Base-by-base conservation (phyloP, 1,284 basidiomycete species). In the Cryptococcus deneoformans region DNA sequence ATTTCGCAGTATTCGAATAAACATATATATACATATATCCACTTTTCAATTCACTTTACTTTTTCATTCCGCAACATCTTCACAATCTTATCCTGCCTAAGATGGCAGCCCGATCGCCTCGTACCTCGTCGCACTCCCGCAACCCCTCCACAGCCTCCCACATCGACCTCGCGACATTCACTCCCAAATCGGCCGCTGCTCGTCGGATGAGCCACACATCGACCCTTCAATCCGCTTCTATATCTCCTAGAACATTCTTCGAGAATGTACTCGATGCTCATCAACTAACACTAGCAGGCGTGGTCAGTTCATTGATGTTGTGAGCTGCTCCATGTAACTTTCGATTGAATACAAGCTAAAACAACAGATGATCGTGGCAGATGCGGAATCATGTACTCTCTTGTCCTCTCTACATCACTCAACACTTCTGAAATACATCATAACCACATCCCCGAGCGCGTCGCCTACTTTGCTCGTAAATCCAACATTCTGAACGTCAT, bases 401-500 rank as follows among this genome's bases (percentile, higher is more conserved):
- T 86, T 49, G 70, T 88, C 67, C 83, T 2, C 85, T 89, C 69
- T 84, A 70, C 69, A 10, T 65, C 71, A 3, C 56, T n/a, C 85
- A 89, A 73, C 86, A 75, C 70, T 7, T 71, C 71, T 12, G 48
- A 58, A n/a, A 57, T 68, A 50, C 56, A 82, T 36, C 82, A 88
- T 52, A 77, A 84, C 59, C 67, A 79, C n/a, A 42, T 60, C 11
- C 63, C 63, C 8, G 44, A 57, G 36, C 63, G 70, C 14, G 45
- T 60, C 1, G 61, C 89, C 66, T 88, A 87, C 76, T 92, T 92
- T 70, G 91, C 92, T 5, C 83, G 82, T 63, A 92, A 95, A 75
- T 78, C 82, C 58, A 97, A 96, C 73, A 58, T 84, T 4, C 81
- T 97, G 71, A 98, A 98, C 70, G 82, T 85, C 57, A 79, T 85